Conservation (phyloP, 2,329 filamentous ascomycete genomes). For the Hirsutella minnesotensis region DNA sequence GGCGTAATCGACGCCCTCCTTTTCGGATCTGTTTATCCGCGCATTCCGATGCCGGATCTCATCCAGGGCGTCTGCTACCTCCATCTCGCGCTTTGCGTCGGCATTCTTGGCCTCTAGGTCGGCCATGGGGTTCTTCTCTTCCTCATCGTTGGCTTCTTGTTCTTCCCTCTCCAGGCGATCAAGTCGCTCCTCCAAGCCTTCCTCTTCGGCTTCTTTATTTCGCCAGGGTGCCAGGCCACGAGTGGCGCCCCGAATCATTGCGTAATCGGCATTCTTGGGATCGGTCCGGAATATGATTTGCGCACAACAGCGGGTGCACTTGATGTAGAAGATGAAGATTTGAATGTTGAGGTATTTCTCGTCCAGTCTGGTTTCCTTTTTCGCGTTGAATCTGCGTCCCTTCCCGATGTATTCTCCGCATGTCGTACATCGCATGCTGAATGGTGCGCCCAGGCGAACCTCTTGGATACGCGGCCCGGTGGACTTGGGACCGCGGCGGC, state of each 20-base stretch:
- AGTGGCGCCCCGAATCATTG: conserved; percentile 68
- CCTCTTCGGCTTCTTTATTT: conserved; percentile 46
- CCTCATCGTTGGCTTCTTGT: conserved; percentile 46
- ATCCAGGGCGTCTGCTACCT: conserved; percentile 87
- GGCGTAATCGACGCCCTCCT: conserved; percentile 51
- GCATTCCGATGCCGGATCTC: conserved; percentile 91
- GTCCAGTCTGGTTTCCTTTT: conserved; percentile 80
- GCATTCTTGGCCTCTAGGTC: conserved; percentile 88
- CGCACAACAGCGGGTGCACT: conserved; percentile 73
- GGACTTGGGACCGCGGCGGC: conserved; percentile 57
- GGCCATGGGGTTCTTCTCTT: conserved; percentile 84
- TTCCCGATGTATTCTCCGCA: conserved; percentile 77
- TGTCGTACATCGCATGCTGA: conserved; percentile 30
- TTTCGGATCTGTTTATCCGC: conserved; percentile 63
- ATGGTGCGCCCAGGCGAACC: conserved; percentile 66
- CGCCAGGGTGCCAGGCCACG: conserved; percentile 92
- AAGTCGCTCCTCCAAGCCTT: conserved; percentile 78
- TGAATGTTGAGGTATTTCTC: conserved; percentile 83
- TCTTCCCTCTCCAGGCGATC: conserved; percentile 74
- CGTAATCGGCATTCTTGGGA: conserved; percentile 89
- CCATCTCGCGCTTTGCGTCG: conserved; percentile 92
- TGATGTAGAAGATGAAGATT: conserved; percentile 72
- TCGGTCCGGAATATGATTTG: conserved; percentile 94
- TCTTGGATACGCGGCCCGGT: conserved; percentile 72
- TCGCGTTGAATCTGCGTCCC: conserved; percentile 88